A percentile compares a stretch with the other conserved stretches of the same genome.
Conservation (phyloP, 2,329 filamentous ascomycete species). For the Ceratocystis colombiana region DNA sequence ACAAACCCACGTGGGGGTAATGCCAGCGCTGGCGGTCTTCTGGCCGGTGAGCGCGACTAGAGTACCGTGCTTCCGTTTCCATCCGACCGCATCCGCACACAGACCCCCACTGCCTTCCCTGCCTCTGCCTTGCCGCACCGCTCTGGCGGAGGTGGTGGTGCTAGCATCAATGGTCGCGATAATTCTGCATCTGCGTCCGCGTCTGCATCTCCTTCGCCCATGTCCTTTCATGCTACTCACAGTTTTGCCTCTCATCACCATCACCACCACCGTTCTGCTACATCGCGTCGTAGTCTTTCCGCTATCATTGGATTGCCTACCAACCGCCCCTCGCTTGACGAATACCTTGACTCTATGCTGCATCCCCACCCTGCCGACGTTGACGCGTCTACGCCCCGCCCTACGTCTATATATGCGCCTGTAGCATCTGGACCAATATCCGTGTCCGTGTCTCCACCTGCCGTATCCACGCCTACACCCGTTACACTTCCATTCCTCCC, state of each 20-base stretch:
- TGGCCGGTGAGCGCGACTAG: constrained; percentile 13
- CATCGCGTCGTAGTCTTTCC: constrained; percentile 7
- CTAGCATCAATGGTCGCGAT: no score
- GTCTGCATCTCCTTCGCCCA: neutral
- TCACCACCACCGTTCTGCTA: neutral
- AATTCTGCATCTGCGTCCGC: neutral
- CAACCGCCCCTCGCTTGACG: constrained; percentile 7
- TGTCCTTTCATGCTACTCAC: neutral
- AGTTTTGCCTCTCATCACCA: neutral
- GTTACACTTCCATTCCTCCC: neutral
- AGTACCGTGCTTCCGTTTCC: neutral
- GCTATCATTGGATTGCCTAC: constrained; percentile 2
- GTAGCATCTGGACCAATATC: no score
- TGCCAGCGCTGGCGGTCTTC: neutral
- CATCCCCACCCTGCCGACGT: neutral
- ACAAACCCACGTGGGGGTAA: neutral
- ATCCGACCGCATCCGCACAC: neutral
- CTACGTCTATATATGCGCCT: neutral
- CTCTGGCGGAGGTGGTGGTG: neutral
- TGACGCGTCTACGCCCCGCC: constrained; percentile 1
- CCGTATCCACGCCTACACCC: neutral
- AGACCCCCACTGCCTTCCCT: neutral
- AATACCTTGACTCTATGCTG: constrained; percentile 9
- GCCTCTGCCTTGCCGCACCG: neutral
- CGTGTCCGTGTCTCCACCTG: neutral